These are phyloP conservation scores for Kwoniella shivajii DNA, from an alignment of 1,284 basidiomycete species.

Conservation along the genomic window DNA sequence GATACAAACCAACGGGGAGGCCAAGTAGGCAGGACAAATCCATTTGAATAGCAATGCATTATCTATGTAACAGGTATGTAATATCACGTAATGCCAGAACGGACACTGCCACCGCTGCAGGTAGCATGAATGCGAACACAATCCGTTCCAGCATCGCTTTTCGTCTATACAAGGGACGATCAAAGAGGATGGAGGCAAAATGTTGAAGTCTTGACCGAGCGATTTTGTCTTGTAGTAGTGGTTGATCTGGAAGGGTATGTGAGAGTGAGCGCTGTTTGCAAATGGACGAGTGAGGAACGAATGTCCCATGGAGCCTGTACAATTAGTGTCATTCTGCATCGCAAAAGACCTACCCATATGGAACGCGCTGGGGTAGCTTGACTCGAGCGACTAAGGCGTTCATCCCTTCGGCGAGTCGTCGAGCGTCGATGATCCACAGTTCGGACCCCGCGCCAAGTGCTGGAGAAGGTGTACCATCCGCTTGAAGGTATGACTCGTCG, in stretches of 20 bases:
- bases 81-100: constrained; percentile 17
- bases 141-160: constrained; percentile 26
- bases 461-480: constrained; percentile 49
- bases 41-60: constrained; percentile 35
- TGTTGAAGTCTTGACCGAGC: constrained; percentile 35
- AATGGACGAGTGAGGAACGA: constrained; percentile 28
- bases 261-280: constrained; percentile 25
- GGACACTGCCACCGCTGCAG: constrained; percentile 26
- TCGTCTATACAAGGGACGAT: constrained; percentile 28
- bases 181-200: constrained; percentile 38
- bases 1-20: constrained; percentile 18
- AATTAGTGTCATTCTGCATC: constrained; percentile 5
- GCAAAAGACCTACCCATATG: constrained; percentile 38
- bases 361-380: constrained; percentile 55
- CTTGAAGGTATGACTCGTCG: constrained; percentile 53
- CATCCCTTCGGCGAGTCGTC: constrained; percentile 45
- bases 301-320: constrained; percentile 41
- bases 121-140: constrained; percentile 33
- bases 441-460: constrained; percentile 49
- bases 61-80: background rate
- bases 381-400: constrained; percentile 53
- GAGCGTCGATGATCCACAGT: constrained; percentile 58
- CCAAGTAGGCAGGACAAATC: constrained; percentile 47
- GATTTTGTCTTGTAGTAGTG: constrained; percentile 36
- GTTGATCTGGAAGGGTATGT: constrained; percentile 25